These are phyloP conservation scores for Penicillium sp. DNA, from an alignment of 2,329 filamentous ascomycete genomes.

Conservation along the genomic window DNA sequence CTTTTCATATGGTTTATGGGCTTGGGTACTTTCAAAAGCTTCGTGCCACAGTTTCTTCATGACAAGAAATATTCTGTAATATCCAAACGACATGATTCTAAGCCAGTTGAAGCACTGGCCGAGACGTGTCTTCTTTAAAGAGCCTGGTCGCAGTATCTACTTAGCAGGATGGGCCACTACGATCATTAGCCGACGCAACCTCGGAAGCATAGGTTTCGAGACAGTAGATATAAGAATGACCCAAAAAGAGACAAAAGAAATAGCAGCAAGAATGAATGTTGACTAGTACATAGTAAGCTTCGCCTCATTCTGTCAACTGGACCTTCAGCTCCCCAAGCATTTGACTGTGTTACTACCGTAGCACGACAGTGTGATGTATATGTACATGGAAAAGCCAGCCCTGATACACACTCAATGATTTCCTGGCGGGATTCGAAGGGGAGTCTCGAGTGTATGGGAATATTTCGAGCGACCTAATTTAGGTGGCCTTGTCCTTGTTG, in stretches of 20 bases:
- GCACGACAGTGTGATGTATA: slow-evolving; percentile 28
- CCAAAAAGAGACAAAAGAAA: slow-evolving; percentile 16
- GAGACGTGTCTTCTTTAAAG: not conserved
- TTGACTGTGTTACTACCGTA: slow-evolving; percentile 14
- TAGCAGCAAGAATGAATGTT: slow-evolving; percentile 11
- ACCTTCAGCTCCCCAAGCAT: slow-evolving; percentile 9
- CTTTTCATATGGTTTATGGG: not conserved
- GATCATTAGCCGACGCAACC: not conserved
- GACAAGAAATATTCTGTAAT: not conserved
- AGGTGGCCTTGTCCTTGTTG: slow-evolving; percentile 74
- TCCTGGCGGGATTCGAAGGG: slow-evolving; percentile 4
- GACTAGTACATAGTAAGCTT: slow-evolving; percentile 13
- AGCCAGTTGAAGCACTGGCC: not conserved
- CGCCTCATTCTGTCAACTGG: slow-evolving; percentile 25
- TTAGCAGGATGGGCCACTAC: not conserved
- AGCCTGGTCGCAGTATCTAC: not conserved
- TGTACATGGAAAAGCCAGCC: slow-evolving; percentile 30
- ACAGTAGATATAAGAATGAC: not conserved
- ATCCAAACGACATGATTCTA: not conserved
- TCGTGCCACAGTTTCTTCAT: not conserved
- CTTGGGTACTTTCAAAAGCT: not conserved
- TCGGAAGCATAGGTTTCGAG: not conserved
- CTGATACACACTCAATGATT: slow-evolving; percentile 5
- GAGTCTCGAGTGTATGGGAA: not conserved
- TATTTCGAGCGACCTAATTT: slow-evolving; percentile 18